These are phyloP conservation scores for Candida oleophila DNA, from an alignment of 805 yeast species.

Conservation along the genomic window DNA sequence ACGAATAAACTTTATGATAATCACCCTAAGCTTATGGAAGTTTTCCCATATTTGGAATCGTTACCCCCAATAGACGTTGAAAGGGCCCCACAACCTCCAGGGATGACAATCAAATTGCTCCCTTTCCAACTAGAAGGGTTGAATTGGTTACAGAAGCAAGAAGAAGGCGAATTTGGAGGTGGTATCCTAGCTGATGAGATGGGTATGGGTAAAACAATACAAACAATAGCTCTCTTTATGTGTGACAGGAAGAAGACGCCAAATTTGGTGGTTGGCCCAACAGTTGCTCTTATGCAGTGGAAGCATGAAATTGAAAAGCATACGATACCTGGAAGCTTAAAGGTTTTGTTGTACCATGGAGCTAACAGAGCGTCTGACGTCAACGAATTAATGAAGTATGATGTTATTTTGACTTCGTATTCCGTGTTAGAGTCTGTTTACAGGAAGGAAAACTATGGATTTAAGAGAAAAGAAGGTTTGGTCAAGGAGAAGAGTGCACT, in stretches of 20 bases:
- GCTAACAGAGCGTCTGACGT: conserved; percentile 64
- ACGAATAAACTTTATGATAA: conserved; percentile 65
- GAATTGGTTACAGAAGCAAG: conserved; percentile 85
- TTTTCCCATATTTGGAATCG: conserved; percentile 63
- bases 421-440: conserved; percentile 86
- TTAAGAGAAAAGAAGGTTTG: conserved; percentile 65
- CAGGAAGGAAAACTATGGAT: conserved; percentile 81
- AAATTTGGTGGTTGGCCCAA: conserved; percentile 91
- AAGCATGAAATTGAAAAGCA: conserved; percentile 86
- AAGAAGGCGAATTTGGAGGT: conserved; percentile 73
- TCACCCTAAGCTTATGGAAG: conserved; percentile 76
- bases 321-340: conserved; percentile 62
- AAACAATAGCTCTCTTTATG: conserved; percentile 86
- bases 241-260: conserved; percentile 66
- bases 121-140: conserved; percentile 96
- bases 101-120: conserved; percentile 67
- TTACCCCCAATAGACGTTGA: conserved; percentile 48
- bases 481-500: conserved; percentile 75
- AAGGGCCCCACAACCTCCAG: conserved; percentile 72
- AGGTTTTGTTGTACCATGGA: conserved; percentile 80
- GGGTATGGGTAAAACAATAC: conserved; percentile 99
- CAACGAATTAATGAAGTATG: conserved; percentile 59
- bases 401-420: conserved; percentile 88
- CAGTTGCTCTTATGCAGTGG: conserved; percentile 99
- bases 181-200: conserved; percentile 97